A percentile compares a stretch with the other conserved stretches of the same genome.
These are phyloP conservation scores for Sordariomycetes sp. DNA, from an alignment of 2,329 filamentous ascomycete genomes.

Conservation along the genomic window DNA sequence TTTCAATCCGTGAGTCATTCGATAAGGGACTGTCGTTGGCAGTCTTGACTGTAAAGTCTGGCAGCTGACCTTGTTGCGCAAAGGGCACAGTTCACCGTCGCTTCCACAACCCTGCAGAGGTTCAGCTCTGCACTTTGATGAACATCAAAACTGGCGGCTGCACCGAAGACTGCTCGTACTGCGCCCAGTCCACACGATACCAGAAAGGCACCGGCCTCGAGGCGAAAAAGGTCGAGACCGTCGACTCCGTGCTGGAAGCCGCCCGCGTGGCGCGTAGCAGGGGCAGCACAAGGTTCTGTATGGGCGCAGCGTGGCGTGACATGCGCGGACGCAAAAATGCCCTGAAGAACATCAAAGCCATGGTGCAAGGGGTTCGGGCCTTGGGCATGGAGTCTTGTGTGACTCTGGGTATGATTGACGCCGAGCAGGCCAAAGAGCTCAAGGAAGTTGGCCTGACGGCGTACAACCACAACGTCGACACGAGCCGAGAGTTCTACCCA, in stretches of 20 bases:
- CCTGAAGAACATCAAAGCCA: slow-evolving; percentile 74
- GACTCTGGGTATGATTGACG: slow-evolving; percentile 89
- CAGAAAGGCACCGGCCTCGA: slow-evolving; percentile 66
- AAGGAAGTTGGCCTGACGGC: slow-evolving; percentile 79
- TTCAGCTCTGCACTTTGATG: slow-evolving; percentile 91
- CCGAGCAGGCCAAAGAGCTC: slow-evolving; percentile 68
- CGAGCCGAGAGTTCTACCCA: slow-evolving; percentile 81
- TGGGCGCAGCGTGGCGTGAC: slow-evolving; percentile 90
- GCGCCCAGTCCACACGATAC: slow-evolving; percentile 79
- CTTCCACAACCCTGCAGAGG: slow-evolving; percentile 74
- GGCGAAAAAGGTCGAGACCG: slow-evolving; percentile 68
- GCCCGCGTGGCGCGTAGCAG: slow-evolving; percentile 72
- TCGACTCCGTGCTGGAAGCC: slow-evolving; percentile 72
- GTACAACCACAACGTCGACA: slow-evolving; percentile 94
- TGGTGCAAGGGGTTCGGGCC: slow-evolving; percentile 71
- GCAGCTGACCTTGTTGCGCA: background rate
- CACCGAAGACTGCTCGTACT: slow-evolving; percentile 89
- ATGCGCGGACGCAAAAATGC: slow-evolving; percentile 85
- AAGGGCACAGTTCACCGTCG: slow-evolving; percentile 71
- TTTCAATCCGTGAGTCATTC: slow-evolving; percentile 56
- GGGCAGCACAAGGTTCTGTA: slow-evolving; percentile 86
- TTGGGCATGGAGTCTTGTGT: slow-evolving; percentile 90
- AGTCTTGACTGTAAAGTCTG: too few species aligned
- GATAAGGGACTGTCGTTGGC: background rate
- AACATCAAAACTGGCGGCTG: slow-evolving; percentile 95